Base-by-base conservation (phyloP, 768 basidiomycete genomes). In the Tremella fuciformis region DNA sequence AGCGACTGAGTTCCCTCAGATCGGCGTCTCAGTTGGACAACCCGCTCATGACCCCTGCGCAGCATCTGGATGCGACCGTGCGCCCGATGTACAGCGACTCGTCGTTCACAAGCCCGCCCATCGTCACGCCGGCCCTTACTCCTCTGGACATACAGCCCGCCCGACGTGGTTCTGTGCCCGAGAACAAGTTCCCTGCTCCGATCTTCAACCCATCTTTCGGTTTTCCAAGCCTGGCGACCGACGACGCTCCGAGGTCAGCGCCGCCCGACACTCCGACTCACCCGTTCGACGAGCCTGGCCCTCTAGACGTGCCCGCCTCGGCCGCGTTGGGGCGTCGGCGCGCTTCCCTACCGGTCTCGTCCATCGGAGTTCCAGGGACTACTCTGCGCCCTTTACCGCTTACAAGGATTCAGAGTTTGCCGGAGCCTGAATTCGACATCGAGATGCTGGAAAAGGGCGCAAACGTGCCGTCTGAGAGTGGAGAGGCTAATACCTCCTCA, bases 151-250 rank as follows among this genome's bases (percentile, higher is more conserved):
- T 34, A 6, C 29, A 34, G 29, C 29, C 29, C 6, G 51, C 16
- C 6, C 9, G 59, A 7, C 9, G 59, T 25, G 59, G 59, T 6
- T 60, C 59, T 19, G 41, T 34, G 29, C 29, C 29, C 4, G 29
- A 34, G 29, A 34, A 34, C 29, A 34, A 34, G 29, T 46, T 22
- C 8, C 22, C 60, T 18, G 47, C 50, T 21, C 64, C 64, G 40
- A 48, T 73, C 24, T 71, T 76, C 50, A 55, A 60, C 9, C 63
- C 70, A 1, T 66, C 67, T 2, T 73, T 64, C 63, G 64, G 60
- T 42, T 70, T 22, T 18, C 22, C 42, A n/a, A 18, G n/a, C 29
- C 46, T 51, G 8, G 19, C 37, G 11, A 21, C 24, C 44, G 53
- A 55, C 8, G 26, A 51, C 3, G 53, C 22, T 3, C 59, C 53